These are phyloP conservation scores for Clonostachys chloroleuca DNA, from an alignment of 2,329 filamentous ascomycete species.

Conservation along the genomic window DNA sequence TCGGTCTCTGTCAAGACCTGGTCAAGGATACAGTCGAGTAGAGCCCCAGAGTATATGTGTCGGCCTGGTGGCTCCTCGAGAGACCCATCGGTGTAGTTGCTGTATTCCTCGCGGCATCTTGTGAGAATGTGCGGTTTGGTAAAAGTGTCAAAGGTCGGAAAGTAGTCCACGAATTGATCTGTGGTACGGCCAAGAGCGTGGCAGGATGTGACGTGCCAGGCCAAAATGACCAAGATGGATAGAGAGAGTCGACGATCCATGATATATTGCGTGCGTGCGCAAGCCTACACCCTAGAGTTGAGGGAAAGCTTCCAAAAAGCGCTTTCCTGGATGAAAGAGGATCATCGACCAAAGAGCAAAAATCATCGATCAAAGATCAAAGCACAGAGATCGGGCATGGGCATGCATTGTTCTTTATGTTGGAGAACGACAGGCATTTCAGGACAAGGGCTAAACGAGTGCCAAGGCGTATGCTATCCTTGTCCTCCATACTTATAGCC, in stretches of 20 bases:
- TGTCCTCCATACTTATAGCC: too few relatives aligned
- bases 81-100: not conserved
- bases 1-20: not conserved
- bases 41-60: not conserved
- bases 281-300: too few relatives aligned
- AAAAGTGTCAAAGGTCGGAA: not conserved
- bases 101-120: not conserved
- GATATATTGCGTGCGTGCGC: too few relatives aligned
- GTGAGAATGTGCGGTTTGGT: not conserved
- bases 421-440: too few relatives aligned
- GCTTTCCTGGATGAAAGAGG: too few relatives aligned
- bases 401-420: too few relatives aligned
- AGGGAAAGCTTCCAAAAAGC: too few relatives aligned
- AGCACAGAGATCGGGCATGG: too few relatives aligned
- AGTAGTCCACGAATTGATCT: not conserved
- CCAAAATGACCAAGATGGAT: not conserved
- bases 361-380: too few relatives aligned
- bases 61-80: not conserved
- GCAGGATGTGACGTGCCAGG: not conserved
- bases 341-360: too few relatives aligned
- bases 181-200: not conserved
- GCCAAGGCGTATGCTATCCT: too few relatives aligned
- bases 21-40: not conserved
- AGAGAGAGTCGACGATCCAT: not conserved
- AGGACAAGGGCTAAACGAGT: too few relatives aligned